Conservation (phyloP, 495 filamentous ascomycete species). For the Penicillium chermesinum region DNA sequence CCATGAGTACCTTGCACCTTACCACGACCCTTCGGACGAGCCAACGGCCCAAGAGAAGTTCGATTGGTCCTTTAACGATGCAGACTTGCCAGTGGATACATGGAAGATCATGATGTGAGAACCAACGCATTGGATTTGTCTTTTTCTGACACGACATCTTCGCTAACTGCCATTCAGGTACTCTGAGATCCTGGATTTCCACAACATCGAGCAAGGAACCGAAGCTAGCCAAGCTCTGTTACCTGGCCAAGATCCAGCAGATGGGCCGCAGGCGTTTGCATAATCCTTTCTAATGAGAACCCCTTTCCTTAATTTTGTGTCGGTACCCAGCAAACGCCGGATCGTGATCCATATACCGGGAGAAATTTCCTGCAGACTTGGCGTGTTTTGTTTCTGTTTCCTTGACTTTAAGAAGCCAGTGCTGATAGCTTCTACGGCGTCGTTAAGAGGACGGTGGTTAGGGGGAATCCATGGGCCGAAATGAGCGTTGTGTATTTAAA, state of each 20-base stretch:
- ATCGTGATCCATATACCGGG: slow-evolving; percentile 7
- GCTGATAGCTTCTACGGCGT: slow-evolving; percentile 29
- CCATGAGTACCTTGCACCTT: slow-evolving; percentile 90
- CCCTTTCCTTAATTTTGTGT: slow-evolving; percentile 3
- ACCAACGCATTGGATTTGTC: neutral
- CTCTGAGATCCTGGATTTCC: slow-evolving; percentile 97
- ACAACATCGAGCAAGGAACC: slow-evolving; percentile 73
- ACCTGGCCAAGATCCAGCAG: slow-evolving; percentile 28
- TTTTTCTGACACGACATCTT: neutral
- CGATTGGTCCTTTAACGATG: slow-evolving; percentile 99
- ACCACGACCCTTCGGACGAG: slow-evolving; percentile 96
- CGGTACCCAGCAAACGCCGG: slow-evolving; percentile 1
- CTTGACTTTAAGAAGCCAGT: slow-evolving; percentile 16
- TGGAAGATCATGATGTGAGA: slow-evolving; percentile 99
- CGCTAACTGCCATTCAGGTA: slow-evolving; percentile 58
- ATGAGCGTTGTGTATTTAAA: slow-evolving; percentile 4
- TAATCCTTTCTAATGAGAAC: slow-evolving; percentile 10
- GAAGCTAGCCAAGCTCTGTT: slow-evolving; percentile 36
- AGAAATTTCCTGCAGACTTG: slow-evolving; percentile 14
- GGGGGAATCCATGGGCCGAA: slow-evolving; percentile 12
- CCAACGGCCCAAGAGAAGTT: slow-evolving; percentile 96
- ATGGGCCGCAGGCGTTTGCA: slow-evolving; percentile 28
- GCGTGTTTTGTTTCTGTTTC: slow-evolving; percentile 14
- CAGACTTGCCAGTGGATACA: slow-evolving; percentile 95
- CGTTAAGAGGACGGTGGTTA: slow-evolving; percentile 26